phyloP scores from a whole-genome alignment of 768 basidiomycete species.

The Pleurotus sapidus region DNA sequence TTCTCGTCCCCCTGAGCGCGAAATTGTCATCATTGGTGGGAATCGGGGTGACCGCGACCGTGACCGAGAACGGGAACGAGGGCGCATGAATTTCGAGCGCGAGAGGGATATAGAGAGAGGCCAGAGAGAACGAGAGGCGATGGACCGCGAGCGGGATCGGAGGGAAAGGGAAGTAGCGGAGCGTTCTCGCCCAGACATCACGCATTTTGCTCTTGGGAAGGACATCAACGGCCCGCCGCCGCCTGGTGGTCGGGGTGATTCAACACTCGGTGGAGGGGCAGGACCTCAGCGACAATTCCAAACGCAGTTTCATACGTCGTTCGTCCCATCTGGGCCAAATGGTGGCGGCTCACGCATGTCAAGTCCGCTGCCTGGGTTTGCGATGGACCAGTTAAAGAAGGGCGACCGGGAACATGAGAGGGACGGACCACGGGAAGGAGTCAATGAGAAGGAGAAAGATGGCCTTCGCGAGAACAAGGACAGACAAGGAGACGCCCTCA shows the following conservation, averaged over 20 bases:
- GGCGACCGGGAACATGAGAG: background rate
- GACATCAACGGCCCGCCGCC: background rate
- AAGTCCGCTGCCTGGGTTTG: background rate
- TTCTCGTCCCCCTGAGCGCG: background rate
- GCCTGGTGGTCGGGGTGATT: background rate
- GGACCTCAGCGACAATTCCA: constrained; percentile 26
- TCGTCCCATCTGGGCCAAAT: constrained; percentile 19
- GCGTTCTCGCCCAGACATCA: background rate
- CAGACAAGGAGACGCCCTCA: background rate
- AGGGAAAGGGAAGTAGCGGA: background rate
- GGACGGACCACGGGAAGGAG: background rate
- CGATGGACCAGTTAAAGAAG: constrained; percentile 1
- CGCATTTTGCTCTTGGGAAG: background rate
- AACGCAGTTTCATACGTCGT: constrained; percentile 27
- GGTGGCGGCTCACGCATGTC: background rate
- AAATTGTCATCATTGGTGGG: constrained; percentile 2
- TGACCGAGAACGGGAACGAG: constrained; percentile 1
- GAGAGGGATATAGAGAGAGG: constrained; percentile 13
- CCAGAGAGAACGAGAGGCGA: constrained; percentile 8
- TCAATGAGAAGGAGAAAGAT: background rate
- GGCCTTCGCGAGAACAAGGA: background rate
- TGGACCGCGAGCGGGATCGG: constrained; percentile 10
- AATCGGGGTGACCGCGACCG: constrained; percentile 10
- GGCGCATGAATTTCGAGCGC: background rate
- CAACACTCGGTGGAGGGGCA: background rate